Base-by-base conservation (phyloP, 257 asterid genomes). In the Catharanthus roseus region DNA sequence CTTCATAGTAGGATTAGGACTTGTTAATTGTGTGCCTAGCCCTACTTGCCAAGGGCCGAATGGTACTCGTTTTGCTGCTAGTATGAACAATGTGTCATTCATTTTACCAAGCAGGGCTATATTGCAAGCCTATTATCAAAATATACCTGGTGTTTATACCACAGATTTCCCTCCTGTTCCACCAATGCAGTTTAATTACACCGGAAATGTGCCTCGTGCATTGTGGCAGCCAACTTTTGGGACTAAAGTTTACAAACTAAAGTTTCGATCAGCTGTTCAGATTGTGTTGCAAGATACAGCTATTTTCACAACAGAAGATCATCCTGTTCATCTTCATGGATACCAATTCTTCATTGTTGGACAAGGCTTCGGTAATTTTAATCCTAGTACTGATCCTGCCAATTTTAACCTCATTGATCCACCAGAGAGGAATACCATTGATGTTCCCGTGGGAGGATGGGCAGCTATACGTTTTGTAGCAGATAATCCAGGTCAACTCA, bases 371-470 rank as follows among this genome's bases (percentile, higher is more conserved):
- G 91, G 95, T 2, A 88, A 88, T 82, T 88, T 71, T 58, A 77
- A 88, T 69, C 77, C 89, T 8, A 65, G 21, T 3, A 57, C 60
- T 4, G 95, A 88, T 26, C 39, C 88, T 16, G 68, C 82, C 0
- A 86, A 55, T 13, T 88, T 88, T 73, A 86, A 88, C 61, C 82
- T 88, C 4, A 68, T 73, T 18, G 95, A 88, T 74, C 95, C 95
- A 3, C 91, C 89, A 3, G 77, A 71, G n/a, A 66, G 91, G 47
- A 88, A 88, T 49, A 88, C 95, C 11, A 80, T 88, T n/a, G 86
- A 82, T 45, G 95, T 88, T 5, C 95, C 91, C 4, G 86, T 77
- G 3, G 95, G 91, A 6, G 95, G 95, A 18, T 88, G 95, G 95
- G 88, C 85, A 0, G 95, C 79, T 42, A 84, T 86, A 28, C 95